Evolutionary conservation across 352 stramenopile genomes (phyloP).

Genomic region (Phytophthora sojae): DNA sequence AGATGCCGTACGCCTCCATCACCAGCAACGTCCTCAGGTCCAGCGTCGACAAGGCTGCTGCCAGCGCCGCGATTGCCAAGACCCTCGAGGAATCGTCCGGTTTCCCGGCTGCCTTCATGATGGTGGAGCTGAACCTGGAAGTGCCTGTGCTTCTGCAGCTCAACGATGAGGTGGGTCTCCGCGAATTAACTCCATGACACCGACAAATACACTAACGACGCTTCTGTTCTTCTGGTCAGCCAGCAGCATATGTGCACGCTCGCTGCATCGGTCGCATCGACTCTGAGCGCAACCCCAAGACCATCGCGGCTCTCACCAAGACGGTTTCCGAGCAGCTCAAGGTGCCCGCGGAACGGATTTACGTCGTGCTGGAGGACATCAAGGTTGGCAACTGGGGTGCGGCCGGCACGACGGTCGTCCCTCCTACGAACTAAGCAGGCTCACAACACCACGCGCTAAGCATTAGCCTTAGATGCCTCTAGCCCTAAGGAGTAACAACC

Average conservation of each 20-base stretch:
- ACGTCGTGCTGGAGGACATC: not conserved
- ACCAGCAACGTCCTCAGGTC: slow-evolving; percentile 49
- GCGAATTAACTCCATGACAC: not conserved
- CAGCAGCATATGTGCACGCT: slow-evolving; percentile 50
- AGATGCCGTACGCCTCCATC: slow-evolving; percentile 57
- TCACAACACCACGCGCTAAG: no score
- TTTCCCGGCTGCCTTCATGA: slow-evolving; percentile 39
- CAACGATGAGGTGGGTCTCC: slow-evolving; percentile 32
- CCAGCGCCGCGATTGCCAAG: slow-evolving; percentile 46
- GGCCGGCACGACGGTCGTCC: not conserved
- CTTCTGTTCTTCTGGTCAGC: slow-evolving; percentile 19
- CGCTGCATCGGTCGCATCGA: slow-evolving; percentile 32
- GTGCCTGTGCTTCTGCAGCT: slow-evolving; percentile 40
- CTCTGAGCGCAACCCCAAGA: slow-evolving; percentile 42
- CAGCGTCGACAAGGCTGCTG: slow-evolving; percentile 38
- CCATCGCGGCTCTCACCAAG: slow-evolving; percentile 15
- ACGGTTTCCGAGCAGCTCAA: slow-evolving; percentile 14
- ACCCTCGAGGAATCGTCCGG: slow-evolving; percentile 44
- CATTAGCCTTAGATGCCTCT: no score
- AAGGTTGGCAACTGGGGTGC: not conserved
- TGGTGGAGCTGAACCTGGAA: slow-evolving; percentile 55
- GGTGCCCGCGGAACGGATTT: not conserved
- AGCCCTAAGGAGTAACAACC: no score
- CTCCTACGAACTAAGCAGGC: not conserved
- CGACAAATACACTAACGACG: not conserved